These are phyloP conservation scores for Rhizoclosmatium hyalinum DNA, from an alignment of 371 early-diverging fungal genomes.

Conservation along the genomic window DNA sequence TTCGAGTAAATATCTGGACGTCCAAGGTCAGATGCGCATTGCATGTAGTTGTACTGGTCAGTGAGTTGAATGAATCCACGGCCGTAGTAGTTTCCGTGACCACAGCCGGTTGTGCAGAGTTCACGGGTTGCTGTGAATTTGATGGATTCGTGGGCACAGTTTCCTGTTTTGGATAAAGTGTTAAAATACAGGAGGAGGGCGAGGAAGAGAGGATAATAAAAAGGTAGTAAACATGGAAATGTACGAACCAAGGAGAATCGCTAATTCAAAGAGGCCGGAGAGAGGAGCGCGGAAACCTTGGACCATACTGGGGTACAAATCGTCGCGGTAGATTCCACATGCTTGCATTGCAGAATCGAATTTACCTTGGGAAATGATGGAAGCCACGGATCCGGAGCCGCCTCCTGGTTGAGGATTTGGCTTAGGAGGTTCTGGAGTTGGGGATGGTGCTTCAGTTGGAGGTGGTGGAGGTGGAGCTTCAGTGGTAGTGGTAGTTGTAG, in stretches of 20 bases:
- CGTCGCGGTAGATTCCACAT: neutral
- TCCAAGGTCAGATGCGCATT: neutral
- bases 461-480: neutral
- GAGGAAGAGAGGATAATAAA: neutral
- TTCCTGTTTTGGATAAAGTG: neutral
- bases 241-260: neutral
- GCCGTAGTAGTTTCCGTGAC: constrained; percentile 11
- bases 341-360: neutral
- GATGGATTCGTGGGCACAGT: neutral
- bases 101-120: neutral
- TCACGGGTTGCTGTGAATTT: neutral
- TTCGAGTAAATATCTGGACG: constrained; percentile 17
- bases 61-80: constrained; percentile 30
- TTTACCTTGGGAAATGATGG: neutral
- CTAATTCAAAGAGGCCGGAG: neutral
- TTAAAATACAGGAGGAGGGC: neutral
- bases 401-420: neutral
- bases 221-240: neutral
- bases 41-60: constrained; percentile 17
- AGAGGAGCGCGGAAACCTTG: neutral
- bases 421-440: neutral
- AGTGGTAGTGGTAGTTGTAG: neutral
- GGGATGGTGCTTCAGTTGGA: neutral
- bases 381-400: neutral
- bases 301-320: neutral